Conservation (phyloP, 1,139 yeast genomes). For the Yamadazyma pseudoaaseri region DNA sequence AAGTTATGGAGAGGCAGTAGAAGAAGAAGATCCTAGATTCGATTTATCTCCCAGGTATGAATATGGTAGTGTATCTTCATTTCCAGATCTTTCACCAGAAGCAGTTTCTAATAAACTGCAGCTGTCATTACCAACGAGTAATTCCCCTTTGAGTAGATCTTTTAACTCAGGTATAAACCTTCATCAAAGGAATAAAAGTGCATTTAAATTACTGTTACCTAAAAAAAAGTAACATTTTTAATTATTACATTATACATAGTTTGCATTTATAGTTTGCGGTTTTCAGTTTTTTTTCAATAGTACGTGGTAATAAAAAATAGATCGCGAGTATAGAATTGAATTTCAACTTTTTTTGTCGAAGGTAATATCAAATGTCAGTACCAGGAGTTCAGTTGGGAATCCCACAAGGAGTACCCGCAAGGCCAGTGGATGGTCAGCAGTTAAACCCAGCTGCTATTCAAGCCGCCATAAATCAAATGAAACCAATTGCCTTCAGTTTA, state of each 20-base stretch:
- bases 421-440: constrained; percentile 4
- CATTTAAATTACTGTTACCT: constrained; percentile 12
- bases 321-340: not conserved
- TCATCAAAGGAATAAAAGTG: constrained; percentile 11
- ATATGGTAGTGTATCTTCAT: constrained; percentile 2
- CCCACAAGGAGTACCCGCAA: constrained; percentile 11
- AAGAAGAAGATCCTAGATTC: constrained; percentile 14
- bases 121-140: constrained; percentile 3
- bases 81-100: constrained; percentile 1
- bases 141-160: constrained; percentile 2
- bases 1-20: constrained; percentile 23
- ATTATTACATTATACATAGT: too few relatives aligned
- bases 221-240: constrained; percentile 7
- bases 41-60: constrained; percentile 23
- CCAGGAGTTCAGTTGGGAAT: constrained; percentile 17
- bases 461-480: constrained; percentile 14
- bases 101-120: constrained; percentile 3
- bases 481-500: constrained; percentile 43
- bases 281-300: not conserved
- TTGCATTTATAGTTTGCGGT: not conserved
- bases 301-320: too few relatives aligned
- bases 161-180: not conserved
- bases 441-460: constrained; percentile 14
- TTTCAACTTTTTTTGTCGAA: not conserved
- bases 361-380: constrained; percentile 12